Conservation (phyloP, 192 early-diverging fungal species). For the Entophlyctis helioformis region DNA sequence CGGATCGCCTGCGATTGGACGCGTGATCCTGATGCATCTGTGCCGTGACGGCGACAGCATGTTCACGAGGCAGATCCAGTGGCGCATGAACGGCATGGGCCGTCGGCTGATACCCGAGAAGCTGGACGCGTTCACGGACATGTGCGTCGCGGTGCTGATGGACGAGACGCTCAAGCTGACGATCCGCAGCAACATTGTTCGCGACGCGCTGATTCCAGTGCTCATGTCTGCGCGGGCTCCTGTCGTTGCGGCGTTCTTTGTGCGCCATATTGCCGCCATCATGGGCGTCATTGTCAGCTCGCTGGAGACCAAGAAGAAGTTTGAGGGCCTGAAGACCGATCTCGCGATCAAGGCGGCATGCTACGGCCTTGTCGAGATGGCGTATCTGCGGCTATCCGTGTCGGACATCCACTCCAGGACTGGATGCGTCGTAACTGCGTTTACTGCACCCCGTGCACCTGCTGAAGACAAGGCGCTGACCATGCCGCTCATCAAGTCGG, state of each 20-base stretch:
- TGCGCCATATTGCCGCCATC: conserved; percentile 31
- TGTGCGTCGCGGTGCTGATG: no score
- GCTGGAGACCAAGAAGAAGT: conserved; percentile 5
- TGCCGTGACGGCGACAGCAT: no score
- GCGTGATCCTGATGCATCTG: no score
- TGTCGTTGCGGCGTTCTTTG: conserved; percentile 35
- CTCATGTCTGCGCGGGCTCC: conserved; percentile 24
- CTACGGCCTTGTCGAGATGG: conserved; percentile 36
- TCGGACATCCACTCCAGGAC: conserved; percentile 1
- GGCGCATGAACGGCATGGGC: no score
- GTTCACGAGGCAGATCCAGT: no score
- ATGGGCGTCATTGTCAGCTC: conserved; percentile 31
- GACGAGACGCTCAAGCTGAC: no score
- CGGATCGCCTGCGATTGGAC: no score
- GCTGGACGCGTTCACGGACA: no score
- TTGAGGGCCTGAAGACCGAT: conserved; percentile 4
- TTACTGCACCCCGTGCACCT: neutral
- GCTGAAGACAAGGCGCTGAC: conserved; percentile 7
- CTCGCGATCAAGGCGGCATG: conserved; percentile 28
- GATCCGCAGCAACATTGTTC: no score
- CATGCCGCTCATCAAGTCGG: conserved; percentile 4
- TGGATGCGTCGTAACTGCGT: conserved; percentile 3
- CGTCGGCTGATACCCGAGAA: no score
- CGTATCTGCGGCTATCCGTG: conserved; percentile 16
- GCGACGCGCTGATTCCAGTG: neutral